phyloP scores from a whole-genome alignment of 1,139 yeast species.

The Candida tropicalis region DNA sequence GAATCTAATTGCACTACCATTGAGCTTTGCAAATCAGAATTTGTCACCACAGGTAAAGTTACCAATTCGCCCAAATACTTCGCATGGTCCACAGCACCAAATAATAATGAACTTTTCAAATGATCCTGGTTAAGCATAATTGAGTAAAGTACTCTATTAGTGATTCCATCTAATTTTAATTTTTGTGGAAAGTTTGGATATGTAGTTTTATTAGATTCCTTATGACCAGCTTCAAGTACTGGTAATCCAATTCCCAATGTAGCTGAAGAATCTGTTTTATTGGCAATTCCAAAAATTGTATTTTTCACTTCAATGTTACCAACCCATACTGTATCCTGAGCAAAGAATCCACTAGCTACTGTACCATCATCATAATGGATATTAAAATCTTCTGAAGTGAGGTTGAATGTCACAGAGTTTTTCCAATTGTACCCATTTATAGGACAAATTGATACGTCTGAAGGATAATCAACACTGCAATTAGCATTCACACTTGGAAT shows the following conservation, averaged over 20 bases:
- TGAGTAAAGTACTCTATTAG: conserved; percentile 53
- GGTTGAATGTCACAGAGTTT: conserved; percentile 11
- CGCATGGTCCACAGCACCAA: conserved; percentile 61
- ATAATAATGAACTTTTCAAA: conserved; percentile 45
- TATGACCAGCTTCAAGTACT: no score
- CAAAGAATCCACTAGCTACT: conserved; percentile 52
- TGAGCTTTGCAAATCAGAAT: no score
- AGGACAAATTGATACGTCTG: conserved; percentile 10
- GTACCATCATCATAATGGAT: conserved; percentile 50
- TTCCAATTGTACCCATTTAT: conserved; percentile 15
- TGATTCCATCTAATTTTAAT: conserved; percentile 44
- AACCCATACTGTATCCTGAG: conserved; percentile 51
- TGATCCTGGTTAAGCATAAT: conserved; percentile 46
- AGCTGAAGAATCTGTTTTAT: conserved; percentile 42
- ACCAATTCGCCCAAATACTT: conserved; percentile 50
- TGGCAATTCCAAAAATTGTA: conserved; percentile 54
- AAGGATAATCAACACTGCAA: conserved; percentile 29
- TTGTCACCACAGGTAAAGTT: conserved; percentile 12
- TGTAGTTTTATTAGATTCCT: conserved; percentile 1
- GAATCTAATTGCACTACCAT: no score
- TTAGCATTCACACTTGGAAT: conserved; percentile 19
- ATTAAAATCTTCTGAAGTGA: conserved; percentile 8
- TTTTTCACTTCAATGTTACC: conserved; percentile 28
- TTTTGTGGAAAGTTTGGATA: conserved; percentile 29
- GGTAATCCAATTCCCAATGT: conserved; percentile 47